Conservation (phyloP, 805 yeast genomes). For the Metschnikowia vanudenii region DNA sequence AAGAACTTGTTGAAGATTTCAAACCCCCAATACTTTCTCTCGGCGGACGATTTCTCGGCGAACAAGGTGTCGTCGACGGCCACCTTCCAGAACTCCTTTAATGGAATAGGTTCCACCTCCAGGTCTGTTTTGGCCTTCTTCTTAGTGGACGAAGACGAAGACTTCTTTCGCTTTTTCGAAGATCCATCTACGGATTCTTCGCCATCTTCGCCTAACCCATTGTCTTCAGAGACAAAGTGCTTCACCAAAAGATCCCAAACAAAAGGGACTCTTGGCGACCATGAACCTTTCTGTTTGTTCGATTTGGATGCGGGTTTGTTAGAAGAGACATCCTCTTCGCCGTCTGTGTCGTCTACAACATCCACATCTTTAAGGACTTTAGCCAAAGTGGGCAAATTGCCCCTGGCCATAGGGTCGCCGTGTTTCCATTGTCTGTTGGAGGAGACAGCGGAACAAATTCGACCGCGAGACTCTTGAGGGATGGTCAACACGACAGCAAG, state of each 20-base stretch:
- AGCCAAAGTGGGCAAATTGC: conserved; percentile 60
- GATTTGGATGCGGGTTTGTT: conserved; percentile 19
- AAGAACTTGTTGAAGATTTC: conserved; percentile 61
- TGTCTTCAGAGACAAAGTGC: conserved; percentile 31
- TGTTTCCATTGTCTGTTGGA: conserved; percentile 54
- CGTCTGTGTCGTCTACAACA: conserved; percentile 36
- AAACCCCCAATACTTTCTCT: conserved; percentile 84
- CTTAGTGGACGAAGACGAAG: conserved; percentile 25
- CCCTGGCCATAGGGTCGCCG: conserved; percentile 70
- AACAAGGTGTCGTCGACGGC: conserved; percentile 81
- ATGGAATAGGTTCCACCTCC: conserved; percentile 32
- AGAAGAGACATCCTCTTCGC: conserved; percentile 25
- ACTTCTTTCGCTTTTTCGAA: conserved; percentile 28
- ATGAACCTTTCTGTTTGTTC: conserved; percentile 57
- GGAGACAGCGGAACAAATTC: conserved; percentile 13
- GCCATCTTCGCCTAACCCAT: neutral
- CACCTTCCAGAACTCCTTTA: conserved; percentile 72
- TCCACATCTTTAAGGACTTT: conserved; percentile 63
- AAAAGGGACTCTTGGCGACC: conserved; percentile 75
- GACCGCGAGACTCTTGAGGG: conserved; percentile 31
- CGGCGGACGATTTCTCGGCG: conserved; percentile 72
- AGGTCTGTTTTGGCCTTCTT: conserved; percentile 14
- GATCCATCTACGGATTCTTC: conserved; percentile 15
- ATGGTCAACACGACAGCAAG: conserved; percentile 65
- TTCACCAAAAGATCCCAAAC: conserved; percentile 66